Evolutionary conservation across 179 eudicot species (phyloP).

Genomic region (Nepenthes alata): DNA sequence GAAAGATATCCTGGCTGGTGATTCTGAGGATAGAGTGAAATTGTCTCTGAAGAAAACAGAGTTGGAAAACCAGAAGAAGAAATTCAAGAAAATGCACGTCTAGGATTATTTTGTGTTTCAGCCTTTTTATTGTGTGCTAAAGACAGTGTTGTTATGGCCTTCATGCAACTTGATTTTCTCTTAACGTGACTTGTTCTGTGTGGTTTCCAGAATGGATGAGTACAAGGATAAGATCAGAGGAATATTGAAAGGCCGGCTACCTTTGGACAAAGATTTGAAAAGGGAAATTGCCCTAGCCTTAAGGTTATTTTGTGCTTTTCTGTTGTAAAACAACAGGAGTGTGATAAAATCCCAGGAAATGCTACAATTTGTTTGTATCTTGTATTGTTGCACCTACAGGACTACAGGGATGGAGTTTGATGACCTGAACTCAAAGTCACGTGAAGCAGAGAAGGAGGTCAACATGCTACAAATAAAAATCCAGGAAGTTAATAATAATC

Average conservation of each 20-base stretch:
- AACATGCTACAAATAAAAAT: conserved; percentile 54
- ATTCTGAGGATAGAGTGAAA: conserved; percentile 59
- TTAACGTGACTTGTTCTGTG: conserved; percentile 13
- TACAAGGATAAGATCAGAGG: conserved; percentile 67
- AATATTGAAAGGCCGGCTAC: conserved; percentile 83
- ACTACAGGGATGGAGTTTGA: conserved; percentile 43
- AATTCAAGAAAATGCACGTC: conserved; percentile 68
- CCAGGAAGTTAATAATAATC: conserved; percentile 45
- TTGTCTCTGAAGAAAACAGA: conserved; percentile 57
- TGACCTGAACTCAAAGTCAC: conserved; percentile 54
- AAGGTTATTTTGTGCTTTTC: conserved; percentile 34
- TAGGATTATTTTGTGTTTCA: conserved; percentile 7
- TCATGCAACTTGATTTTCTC: not conserved
- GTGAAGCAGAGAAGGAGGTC: conserved; percentile 81
- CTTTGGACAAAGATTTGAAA: conserved; percentile 66
- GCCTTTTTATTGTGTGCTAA: not conserved
- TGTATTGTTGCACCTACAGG: conserved; percentile 27
- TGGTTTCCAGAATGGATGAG: conserved; percentile 61
- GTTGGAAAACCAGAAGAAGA: conserved; percentile 53
- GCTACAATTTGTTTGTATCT: conserved; percentile 5
- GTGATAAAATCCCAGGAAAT: not conserved
- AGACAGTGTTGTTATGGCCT: conserved; percentile 1
- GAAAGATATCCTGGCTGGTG: conserved; percentile 42
- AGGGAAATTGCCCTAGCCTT: conserved; percentile 46
- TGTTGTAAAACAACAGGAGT: not conserved